These are phyloP conservation scores for Chenopodium suecicum DNA, from an alignment of 148 eudicot species.

Conservation along the genomic window DNA sequence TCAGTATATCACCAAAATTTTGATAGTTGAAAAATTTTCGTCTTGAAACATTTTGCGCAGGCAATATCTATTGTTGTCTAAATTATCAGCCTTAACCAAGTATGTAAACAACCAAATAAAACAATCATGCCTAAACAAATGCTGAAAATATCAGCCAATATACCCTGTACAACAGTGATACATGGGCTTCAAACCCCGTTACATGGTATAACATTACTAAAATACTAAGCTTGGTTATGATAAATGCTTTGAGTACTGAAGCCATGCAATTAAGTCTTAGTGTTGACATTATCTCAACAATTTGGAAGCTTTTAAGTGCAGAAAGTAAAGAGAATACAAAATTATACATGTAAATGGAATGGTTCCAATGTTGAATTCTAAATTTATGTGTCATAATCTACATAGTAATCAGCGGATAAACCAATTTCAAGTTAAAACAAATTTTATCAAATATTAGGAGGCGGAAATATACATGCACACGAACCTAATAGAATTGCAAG, in stretches of 20 bases:
- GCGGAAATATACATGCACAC: conserved; percentile 1
- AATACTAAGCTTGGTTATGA: background rate
- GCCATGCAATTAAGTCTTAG: background rate
- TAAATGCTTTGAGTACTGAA: background rate
- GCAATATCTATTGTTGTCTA: too few species aligned
- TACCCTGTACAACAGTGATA: too few species aligned
- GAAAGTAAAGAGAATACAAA: background rate
- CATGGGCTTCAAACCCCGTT: too few species aligned
- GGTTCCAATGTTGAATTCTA: background rate
- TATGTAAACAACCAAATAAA: too few species aligned
- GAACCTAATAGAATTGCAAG: background rate
- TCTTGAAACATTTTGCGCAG: too few species aligned
- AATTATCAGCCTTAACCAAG: too few species aligned
- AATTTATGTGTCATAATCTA: too few species aligned
- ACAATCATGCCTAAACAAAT: too few species aligned
- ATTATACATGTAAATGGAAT: background rate
- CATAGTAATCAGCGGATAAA: background rate
- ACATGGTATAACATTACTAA: background rate
- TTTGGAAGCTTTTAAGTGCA: background rate
- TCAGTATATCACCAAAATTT: too few species aligned
- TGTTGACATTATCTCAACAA: background rate
- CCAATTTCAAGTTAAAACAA: background rate
- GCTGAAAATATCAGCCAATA: too few species aligned
- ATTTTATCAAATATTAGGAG: background rate
- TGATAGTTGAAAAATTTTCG: too few species aligned